Base-by-base conservation (phyloP, 176 grass and related monocot species). In the Oryza brachyantha region DNA sequence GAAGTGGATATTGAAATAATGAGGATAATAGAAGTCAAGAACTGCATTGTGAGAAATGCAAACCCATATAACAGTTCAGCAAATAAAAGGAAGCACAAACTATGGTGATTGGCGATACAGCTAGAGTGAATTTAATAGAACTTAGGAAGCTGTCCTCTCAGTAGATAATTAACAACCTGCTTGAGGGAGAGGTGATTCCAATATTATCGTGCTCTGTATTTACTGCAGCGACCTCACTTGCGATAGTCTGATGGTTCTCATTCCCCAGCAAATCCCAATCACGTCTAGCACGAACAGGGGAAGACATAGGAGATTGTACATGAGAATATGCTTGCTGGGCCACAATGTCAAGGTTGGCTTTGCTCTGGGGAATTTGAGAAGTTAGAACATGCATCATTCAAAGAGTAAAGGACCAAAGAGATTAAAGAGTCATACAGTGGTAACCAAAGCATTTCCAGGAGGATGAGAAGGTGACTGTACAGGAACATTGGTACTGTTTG, bases 311-410 rank as follows among this genome's bases (percentile, higher is more conserved):
- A 73, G 92, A 90, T 55, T 90, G 92, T 26, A 70, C 77, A 66
- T 94, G 85, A 38, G 73, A 77, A 88, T 92, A 92, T 85, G 89
- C 14, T 84, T 87, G 75, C 45, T 92, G 95, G 48, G 95, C 92
- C 77, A 98, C 85, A 86, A 94, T 90, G 59, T 94, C 95, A 77
- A 90, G 84, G 79, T 64, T 79, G 84, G 83, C 84, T 78, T 93
- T 91, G 81, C 62, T 83, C 95, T 98, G 85, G 50, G 16, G 83
- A 82, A 79, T 34, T 55, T 80, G 63, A 25, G 28, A 60, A 36
- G n/a, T 88, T 75, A 80, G 76, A 54, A 80, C 62, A 61, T 42
- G 75, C 62, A 79, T 13, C 40, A 75, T 42, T 68, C 50, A 10
- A 36, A 54, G 25, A 75, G 42, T 43, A 80, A 69, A 76, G 26